A percentile compares a stretch with the other conserved stretches of the same genome.
Conservation (phyloP, 2,329 filamentous ascomycete species). For the Chrysosphaeria jannelii region DNA sequence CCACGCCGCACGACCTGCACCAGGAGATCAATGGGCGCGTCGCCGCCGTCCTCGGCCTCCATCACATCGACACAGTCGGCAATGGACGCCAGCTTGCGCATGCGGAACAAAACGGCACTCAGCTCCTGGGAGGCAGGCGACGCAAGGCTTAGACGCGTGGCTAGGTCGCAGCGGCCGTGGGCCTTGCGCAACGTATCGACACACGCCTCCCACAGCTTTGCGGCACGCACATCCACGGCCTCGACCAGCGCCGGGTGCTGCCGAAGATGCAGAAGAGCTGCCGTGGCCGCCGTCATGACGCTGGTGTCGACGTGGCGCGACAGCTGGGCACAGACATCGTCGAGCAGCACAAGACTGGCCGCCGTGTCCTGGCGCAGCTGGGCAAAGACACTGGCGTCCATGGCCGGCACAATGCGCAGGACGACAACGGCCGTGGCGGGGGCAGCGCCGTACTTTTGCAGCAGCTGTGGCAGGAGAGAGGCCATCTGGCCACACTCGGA, state of each 20-base stretch:
- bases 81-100: conserved; percentile 53
- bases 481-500: conserved; percentile 61
- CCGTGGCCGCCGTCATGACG: conserved; percentile 58
- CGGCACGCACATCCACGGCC: conserved; percentile 49
- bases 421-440: conserved; percentile 66
- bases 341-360: conserved; percentile 50
- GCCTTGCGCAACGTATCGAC: conserved; percentile 43
- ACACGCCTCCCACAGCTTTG: conserved; percentile 61
- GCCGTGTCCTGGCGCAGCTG: conserved; percentile 66
- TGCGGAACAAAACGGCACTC: conserved; percentile 43
- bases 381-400: conserved; percentile 68
- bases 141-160: conserved; percentile 35
- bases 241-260: conserved; percentile 75
- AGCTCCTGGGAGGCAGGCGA: conserved; percentile 35
- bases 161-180: conserved; percentile 40
- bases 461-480: conserved; percentile 47
- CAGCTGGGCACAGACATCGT: conserved; percentile 86
- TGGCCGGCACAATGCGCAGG: conserved; percentile 54
- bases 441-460: conserved; percentile 82
- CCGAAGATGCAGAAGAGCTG: conserved; percentile 57
- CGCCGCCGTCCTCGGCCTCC: conserved; percentile 27
- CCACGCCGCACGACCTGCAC: conserved; percentile 46
- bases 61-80: conserved; percentile 49
- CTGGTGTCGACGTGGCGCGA: conserved; percentile 66
- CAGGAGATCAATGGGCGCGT: conserved; percentile 34